Conservation (phyloP, 2,329 filamentous ascomycete species). For the Huntiella decipiens region DNA sequence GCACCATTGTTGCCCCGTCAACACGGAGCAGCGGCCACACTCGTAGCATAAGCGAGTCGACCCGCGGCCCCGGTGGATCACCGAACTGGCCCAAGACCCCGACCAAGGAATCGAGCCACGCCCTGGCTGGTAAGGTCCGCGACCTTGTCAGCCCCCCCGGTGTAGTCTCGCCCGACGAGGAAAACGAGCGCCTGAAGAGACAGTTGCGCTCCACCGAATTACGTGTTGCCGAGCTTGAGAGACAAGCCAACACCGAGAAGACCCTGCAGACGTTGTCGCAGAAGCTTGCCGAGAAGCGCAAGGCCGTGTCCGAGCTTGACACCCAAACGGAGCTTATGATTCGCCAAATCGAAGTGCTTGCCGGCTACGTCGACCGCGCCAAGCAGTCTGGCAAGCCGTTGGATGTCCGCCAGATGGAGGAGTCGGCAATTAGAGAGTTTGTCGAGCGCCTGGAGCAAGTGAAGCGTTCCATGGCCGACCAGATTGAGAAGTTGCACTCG, state of each 20-base stretch:
- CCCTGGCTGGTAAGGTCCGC: constrained; percentile 16
- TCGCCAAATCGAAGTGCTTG: constrained; percentile 73
- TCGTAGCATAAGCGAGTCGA: constrained; percentile 49
- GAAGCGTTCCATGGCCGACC: constrained; percentile 36
- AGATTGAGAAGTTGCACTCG: constrained; percentile 40
- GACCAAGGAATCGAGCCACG: constrained; percentile 31
- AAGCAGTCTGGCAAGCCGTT: constrained; percentile 68
- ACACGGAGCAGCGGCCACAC: constrained; percentile 25
- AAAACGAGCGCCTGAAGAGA: constrained; percentile 47
- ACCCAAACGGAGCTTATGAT: constrained; percentile 93
- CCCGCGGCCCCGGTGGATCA: constrained; percentile 38
- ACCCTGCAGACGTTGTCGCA: constrained; percentile 62
- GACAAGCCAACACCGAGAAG: constrained; percentile 49
- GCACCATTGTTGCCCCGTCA: not conserved
- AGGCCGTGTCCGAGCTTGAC: constrained; percentile 85
- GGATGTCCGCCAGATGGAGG: constrained; percentile 66
- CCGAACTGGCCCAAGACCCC: constrained; percentile 54
- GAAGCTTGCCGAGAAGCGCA: constrained; percentile 78
- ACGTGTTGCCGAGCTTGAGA: constrained; percentile 68
- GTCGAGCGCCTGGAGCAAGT: constrained; percentile 53
- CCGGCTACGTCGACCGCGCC: constrained; percentile 69
- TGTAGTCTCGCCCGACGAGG: constrained; percentile 36
- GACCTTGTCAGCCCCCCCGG: constrained; percentile 57
- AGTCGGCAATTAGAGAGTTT: constrained; percentile 78
- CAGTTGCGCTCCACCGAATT: constrained; percentile 69